Base-by-base conservation (phyloP, 2,329 filamentous ascomycete species). In the Diplodia corticola region DNA sequence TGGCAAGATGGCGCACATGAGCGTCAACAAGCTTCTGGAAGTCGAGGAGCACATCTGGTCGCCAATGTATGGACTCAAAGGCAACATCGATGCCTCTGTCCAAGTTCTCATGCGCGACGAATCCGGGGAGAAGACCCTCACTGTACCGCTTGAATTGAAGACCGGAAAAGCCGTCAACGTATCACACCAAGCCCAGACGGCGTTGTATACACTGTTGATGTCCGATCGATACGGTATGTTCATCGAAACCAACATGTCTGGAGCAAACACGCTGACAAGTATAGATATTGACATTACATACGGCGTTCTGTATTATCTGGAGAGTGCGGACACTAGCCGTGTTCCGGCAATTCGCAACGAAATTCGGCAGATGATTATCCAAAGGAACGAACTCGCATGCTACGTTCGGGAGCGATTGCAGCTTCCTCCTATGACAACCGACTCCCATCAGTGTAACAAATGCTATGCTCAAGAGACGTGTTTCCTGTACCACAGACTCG, bases 1-100 rank as follows among this genome's bases (percentile, higher is more conserved):
- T 73, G 90, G 90, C 48, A 87, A 90, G 63, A 90, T 89, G 70
- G 87, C 90, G 12, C 89, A 85, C 66, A 89, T 98, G 85, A 93
- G 91, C 71, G 89, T 99, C 71, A 96, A 89, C 73, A 99, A 98
- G 75, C 83, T 99, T 30, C 88, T 99, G 15, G 95, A 98, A 74
- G 91, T 99, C 10, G 95, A 99, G 76, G 95, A 99, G 77, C 95
- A 98, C 74, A 89, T 99, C 30, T 99, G 95, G 95, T 98, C 94
- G 6, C 95, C 95, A 0, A 94, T 93, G 87, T 99, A 96, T 75
- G 95, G 95, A 0, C 83, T 99, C 17, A 99, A 99, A 77, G 95
- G 95, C 33, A 99, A 98, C 72, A 95, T 99, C 67, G 95, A 99
- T 79, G 95, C 95, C 30, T 98, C 95, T 0, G 91, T 99, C 0